Conservation (phyloP, 495 filamentous ascomycete genomes). For the Neurospora hispaniola region DNA sequence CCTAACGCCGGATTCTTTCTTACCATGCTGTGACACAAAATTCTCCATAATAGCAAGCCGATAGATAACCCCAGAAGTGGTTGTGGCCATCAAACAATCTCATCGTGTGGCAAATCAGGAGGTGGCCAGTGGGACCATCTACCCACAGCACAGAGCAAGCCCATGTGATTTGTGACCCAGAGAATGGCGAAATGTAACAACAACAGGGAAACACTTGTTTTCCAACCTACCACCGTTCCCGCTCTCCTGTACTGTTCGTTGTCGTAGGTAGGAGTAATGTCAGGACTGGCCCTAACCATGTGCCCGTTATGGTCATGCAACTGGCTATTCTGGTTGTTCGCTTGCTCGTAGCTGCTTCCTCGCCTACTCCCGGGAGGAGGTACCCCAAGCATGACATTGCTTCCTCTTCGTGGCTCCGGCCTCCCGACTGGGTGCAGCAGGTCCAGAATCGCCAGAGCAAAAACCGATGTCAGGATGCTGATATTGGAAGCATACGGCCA, state of each 20-base stretch:
- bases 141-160: slow-evolving; percentile 28
- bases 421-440: slow-evolving; percentile 16
- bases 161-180: slow-evolving; percentile 25
- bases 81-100: not conserved
- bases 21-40: not conserved
- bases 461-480: slow-evolving; percentile 22
- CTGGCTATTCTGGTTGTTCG: not conserved
- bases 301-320: not conserved
- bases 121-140: slow-evolving; percentile 28
- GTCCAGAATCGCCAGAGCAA: slow-evolving; percentile 31
- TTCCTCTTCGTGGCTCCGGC: not conserved
- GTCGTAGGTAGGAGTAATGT: not conserved
- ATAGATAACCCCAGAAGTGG: not conserved
- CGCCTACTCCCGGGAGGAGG: not conserved
- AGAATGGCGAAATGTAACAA: slow-evolving; percentile 28
- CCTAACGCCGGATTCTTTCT: not conserved
- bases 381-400: slow-evolving; percentile 3
- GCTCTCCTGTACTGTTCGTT: not conserved
- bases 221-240: slow-evolving; percentile 22
- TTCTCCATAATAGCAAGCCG: not conserved
- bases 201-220: slow-evolving; percentile 26
- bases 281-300: not conserved
- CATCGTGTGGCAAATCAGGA: not conserved
- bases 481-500: slow-evolving; percentile 34
- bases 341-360: not conserved